Evolutionary conservation across 2,329 filamentous ascomycete genomes (phyloP).

Genomic region (Penicillium sp.): DNA sequence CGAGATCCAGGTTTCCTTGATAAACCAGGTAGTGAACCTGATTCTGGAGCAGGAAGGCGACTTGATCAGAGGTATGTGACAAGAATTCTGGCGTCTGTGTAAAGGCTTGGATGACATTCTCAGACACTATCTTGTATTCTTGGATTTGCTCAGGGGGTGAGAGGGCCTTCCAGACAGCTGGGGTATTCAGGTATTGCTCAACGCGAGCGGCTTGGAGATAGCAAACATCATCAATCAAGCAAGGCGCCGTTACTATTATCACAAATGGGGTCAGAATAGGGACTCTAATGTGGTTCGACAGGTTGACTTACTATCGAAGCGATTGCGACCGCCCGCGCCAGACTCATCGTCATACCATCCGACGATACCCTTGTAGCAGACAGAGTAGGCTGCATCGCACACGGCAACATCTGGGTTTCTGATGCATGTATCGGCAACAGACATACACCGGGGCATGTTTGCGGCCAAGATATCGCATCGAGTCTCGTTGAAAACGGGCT

Average conservation of each 20-base stretch:
- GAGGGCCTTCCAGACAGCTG: conserved; percentile 19
- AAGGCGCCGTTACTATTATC: conserved; percentile 23
- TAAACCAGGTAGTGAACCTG: conserved; percentile 23
- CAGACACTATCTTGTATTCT: conserved; percentile 12
- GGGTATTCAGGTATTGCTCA: conserved; percentile 22
- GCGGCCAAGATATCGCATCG: conserved; percentile 48
- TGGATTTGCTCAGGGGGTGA: conserved; percentile 13
- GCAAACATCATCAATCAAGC: conserved; percentile 22
- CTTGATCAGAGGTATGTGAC: conserved; percentile 10
- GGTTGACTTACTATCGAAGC: conserved; percentile 28
- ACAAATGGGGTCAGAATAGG: too few relatives aligned
- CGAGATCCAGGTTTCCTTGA: conserved; percentile 27
- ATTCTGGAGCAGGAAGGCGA: conserved; percentile 16
- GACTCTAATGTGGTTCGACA: too few relatives aligned
- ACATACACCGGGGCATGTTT: conserved; percentile 47
- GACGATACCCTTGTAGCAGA: conserved; percentile 18
- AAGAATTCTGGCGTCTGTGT: conserved; percentile 7
- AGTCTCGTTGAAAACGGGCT: conserved; percentile 47
- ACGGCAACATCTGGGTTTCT: conserved; percentile 16
- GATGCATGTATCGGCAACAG: conserved; percentile 40
- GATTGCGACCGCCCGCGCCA: conserved; percentile 20
- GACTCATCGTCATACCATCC: conserved; percentile 23
- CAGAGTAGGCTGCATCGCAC: conserved; percentile 15
- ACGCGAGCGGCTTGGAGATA: conserved; percentile 15
- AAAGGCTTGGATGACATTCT: conserved; percentile 13